Conservation (phyloP, 2,329 filamentous ascomycete genomes). For the Hirsutella minnesotensis region DNA sequence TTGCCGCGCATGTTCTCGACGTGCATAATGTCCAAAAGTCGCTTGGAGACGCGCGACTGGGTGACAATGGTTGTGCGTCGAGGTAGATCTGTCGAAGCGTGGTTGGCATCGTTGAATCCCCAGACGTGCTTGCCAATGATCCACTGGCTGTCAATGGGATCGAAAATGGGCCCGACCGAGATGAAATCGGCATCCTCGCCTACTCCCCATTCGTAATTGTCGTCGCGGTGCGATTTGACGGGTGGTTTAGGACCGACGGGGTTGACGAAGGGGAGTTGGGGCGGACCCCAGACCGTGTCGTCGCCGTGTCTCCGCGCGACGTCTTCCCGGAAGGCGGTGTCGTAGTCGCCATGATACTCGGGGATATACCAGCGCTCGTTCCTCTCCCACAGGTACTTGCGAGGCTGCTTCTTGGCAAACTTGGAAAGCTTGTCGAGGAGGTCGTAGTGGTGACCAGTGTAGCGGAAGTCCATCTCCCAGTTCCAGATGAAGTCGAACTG, state of each 20-base stretch:
- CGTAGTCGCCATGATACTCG: constrained; percentile 52
- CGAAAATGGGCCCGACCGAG: constrained; percentile 69
- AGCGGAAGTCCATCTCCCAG: constrained; percentile 75
- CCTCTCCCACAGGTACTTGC: constrained; percentile 63
- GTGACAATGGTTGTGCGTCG: constrained; percentile 70
- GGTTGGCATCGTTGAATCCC: constrained; percentile 44
- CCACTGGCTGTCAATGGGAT: constrained; percentile 62
- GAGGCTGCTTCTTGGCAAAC: constrained; percentile 56
- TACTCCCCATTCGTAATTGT: constrained; percentile 64
- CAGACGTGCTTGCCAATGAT: constrained; percentile 56
- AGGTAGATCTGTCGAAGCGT: constrained; percentile 45
- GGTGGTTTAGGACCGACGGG: constrained; percentile 55
- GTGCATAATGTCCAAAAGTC: constrained; percentile 65
- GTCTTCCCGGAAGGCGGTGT: constrained; percentile 51
- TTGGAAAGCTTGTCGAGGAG: constrained; percentile 53
- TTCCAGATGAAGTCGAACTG: constrained; percentile 80
- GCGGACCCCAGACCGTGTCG: constrained; percentile 55
- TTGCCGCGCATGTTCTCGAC: constrained; percentile 61
- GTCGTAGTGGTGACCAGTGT: constrained; percentile 73
- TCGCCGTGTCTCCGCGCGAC: constrained; percentile 43
- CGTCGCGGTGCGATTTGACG: constrained; percentile 41
- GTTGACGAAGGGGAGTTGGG: constrained; percentile 44
- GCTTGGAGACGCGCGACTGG: constrained; percentile 60
- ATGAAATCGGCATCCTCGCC: constrained; percentile 66
- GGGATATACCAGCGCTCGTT: constrained; percentile 65